These are phyloP conservation scores for Nannizziopsis arthrosporioides DNA, from an alignment of 2,329 filamentous ascomycete genomes.

Conservation along the genomic window DNA sequence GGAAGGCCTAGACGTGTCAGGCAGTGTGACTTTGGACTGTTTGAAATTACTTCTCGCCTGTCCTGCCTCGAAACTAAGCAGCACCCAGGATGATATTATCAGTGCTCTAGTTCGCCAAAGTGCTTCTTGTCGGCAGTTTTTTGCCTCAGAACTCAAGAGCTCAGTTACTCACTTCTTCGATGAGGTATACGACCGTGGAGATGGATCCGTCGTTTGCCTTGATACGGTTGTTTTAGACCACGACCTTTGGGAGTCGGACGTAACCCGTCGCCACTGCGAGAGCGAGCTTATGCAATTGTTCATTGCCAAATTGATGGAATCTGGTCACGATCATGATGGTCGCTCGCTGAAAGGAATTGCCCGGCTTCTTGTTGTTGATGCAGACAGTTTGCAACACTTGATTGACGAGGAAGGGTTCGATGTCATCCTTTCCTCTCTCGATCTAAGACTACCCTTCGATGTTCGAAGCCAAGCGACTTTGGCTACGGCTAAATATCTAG, in stretches of 20 bases:
- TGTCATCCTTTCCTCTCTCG: conserved; percentile 73
- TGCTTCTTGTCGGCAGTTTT: conserved; percentile 32
- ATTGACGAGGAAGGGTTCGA: conserved; percentile 64
- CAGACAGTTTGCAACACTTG: conserved; percentile 36
- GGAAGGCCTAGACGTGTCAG: conserved; percentile 34
- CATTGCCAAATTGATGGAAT: conserved; percentile 81
- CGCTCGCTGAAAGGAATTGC: conserved; percentile 51
- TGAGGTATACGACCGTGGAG: conserved; percentile 38
- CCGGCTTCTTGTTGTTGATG: conserved; percentile 46
- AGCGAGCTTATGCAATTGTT: conserved; percentile 49
- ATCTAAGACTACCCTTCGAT: conserved; percentile 63
- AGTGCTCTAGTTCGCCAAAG: conserved; percentile 36
- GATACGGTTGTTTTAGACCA: conserved; percentile 37
- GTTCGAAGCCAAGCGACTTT: conserved; percentile 73
- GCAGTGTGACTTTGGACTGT: conserved; percentile 33
- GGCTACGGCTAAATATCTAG: conserved; percentile 70
- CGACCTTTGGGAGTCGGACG: conserved; percentile 36
- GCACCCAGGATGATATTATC: conserved; percentile 37
- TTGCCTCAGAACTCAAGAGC: conserved; percentile 33
- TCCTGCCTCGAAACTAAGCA: conserved; percentile 27
- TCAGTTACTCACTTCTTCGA: conserved; percentile 40
- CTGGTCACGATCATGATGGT: conserved; percentile 61
- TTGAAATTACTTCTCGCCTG: conserved; percentile 33
- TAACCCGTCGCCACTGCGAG: conserved; percentile 34
- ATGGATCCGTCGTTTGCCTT: conserved; percentile 37